Conservation (phyloP, 108 stramenopile species). For the Epipyxis sp. region DNA sequence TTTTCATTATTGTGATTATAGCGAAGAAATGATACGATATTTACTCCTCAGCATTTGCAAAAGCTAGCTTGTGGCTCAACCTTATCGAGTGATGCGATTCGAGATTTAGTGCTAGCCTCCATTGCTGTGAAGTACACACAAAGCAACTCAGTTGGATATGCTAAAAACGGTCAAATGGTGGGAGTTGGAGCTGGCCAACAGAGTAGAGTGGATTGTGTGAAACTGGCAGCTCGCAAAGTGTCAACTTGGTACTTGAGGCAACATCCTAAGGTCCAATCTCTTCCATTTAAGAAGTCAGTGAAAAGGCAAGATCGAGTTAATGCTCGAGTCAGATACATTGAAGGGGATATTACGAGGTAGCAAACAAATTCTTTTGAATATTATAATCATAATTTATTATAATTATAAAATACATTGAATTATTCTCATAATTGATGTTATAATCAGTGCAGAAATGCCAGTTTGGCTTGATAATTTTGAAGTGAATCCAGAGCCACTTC, state of each 20-base stretch:
- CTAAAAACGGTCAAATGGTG: conserved; percentile 96
- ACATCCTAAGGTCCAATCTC: conserved; percentile 89
- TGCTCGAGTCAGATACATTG: conserved; percentile 96
- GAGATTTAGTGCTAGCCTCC: conserved; percentile 92
- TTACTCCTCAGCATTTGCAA: conserved; percentile 70
- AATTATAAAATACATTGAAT: no score
- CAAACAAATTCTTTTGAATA: no score
- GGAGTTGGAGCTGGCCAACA: conserved; percentile 99
- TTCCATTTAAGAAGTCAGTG: conserved; percentile 84
- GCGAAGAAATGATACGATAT: conserved; percentile 77
- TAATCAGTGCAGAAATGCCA: conserved; percentile 76
- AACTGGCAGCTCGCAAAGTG: conserved; percentile 96
- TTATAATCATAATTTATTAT: no score
- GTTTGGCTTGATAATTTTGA: conserved; percentile 83
- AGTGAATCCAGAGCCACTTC: conserved; percentile 74
- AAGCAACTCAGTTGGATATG: conserved; percentile 90
- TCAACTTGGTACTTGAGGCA: conserved; percentile 91
- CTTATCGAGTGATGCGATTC: conserved; percentile 75
- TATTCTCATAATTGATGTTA: no score
- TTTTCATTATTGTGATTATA: background rate
- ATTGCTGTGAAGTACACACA: conserved; percentile 99
- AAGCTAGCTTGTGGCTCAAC: conserved; percentile 60
- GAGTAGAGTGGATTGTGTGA: conserved; percentile 97
- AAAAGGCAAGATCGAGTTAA: conserved; percentile 97
- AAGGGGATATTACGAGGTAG: conserved; percentile 89